Evolutionary conservation across 345 rosid genomes (phyloP), one percentile per base, ranked within the genome.

Genomic region (Tarenaya hassleriana): DNA sequence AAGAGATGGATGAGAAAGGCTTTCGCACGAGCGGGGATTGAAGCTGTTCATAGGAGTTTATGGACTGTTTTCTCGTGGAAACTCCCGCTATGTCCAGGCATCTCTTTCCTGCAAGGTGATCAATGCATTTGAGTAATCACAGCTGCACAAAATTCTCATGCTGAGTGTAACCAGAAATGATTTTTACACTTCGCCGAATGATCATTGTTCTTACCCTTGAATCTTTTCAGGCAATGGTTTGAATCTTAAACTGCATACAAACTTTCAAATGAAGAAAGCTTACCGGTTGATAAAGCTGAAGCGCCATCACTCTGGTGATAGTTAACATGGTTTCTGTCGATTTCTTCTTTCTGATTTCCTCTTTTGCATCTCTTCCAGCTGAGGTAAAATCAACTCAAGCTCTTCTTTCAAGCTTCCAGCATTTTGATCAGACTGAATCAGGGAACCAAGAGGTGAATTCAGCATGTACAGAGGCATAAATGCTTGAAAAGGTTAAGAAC

Each of bases 291-390:
- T 45, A 75, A 55, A 59, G 74, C 66, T 45, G 79, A 62, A 43
- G 61, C 47, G 58, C 65, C 58, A 38, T 78, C 84, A 21, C 57
- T 86, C 3, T 66, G 81, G 47, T 52, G 68, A 18, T 71, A 69
- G 62, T 62, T 52, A 75, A 70, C 41, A 88, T 76, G 34, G 8
- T 56, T 47, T 66, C 58, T 32, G 80, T 78, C 42, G 95, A 60
- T 82, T 74, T 68, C 82, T 83, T 73, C 99, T 74, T 41, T 94
- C 96, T 0, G 20, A 17, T 73, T 77, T 82, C 73, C 84, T 77
- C 67, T 80, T 86, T 49, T 62, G 72, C 96, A 94, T 83, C 73
- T 86, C 99, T 73, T 88, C 96, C 55, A 94, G 48, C 44, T 82
- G 92, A 29, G 96, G 96, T 62, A 86, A 73, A 62, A 80, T 79